Evolutionary conservation across 2,329 filamentous ascomycete species (phyloP).

Genomic region (Knoxdaviesia capensis): DNA sequence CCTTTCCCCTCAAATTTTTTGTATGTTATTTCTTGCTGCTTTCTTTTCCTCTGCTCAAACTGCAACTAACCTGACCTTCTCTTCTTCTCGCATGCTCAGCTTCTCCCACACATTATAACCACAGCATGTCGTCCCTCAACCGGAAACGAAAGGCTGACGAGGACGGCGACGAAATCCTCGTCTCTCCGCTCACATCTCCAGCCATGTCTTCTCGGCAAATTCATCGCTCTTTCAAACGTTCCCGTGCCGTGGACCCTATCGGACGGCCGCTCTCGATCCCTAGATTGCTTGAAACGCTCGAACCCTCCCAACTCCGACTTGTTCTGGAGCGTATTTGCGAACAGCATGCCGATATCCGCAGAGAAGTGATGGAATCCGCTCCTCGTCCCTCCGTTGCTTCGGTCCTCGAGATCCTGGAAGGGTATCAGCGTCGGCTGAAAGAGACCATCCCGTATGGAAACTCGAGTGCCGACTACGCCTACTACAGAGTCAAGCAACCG

Average conservation of each 20-base stretch:
- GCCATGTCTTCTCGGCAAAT: slow-evolving; percentile 51
- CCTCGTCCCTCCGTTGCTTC: slow-evolving; percentile 72
- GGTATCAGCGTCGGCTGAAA: slow-evolving; percentile 63
- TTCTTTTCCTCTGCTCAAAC: slow-evolving; percentile 3
- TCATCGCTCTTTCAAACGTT: slow-evolving; percentile 42
- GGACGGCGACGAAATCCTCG: slow-evolving; percentile 76
- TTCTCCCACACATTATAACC: slow-evolving; percentile 5
- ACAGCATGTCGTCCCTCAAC: slow-evolving; percentile 25
- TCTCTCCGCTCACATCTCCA: slow-evolving; percentile 70
- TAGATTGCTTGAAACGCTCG: slow-evolving; percentile 84
- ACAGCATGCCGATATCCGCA: slow-evolving; percentile 64
- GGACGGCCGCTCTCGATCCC: slow-evolving; percentile 34
- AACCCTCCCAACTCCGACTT: slow-evolving; percentile 62
- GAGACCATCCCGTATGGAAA: slow-evolving; percentile 73
- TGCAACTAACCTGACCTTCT: slow-evolving; percentile 8
- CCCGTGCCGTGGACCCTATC: slow-evolving; percentile 41
- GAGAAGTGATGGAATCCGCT: slow-evolving; percentile 66
- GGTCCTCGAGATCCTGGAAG: slow-evolving; percentile 58
- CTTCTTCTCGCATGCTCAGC: slow-evolving; percentile 14
- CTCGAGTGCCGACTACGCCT: slow-evolving; percentile 76
- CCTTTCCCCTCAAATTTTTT: slow-evolving; percentile 31
- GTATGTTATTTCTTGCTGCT: slow-evolving; percentile 19
- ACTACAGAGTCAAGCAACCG: slow-evolving; percentile 74
- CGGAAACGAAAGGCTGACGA: slow-evolving; percentile 77
- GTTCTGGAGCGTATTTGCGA: slow-evolving; percentile 86